Percentiles rank a stretch among this genome's conserved stretches.
These are phyloP conservation scores for Acacia pycnantha DNA, from an alignment of 331 rosid genomes.

Conservation along the genomic window DNA sequence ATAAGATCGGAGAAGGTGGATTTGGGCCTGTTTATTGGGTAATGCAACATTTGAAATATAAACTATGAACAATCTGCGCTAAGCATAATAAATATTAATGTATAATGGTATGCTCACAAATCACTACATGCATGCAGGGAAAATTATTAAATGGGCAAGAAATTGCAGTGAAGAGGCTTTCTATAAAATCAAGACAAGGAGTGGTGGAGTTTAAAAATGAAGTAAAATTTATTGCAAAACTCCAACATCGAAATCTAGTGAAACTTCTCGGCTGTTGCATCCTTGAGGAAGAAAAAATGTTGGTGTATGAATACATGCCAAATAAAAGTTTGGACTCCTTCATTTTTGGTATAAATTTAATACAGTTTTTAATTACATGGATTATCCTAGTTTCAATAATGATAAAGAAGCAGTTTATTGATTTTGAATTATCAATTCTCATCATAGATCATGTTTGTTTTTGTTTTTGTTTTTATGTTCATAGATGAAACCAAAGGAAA, in stretches of 20 bases:
- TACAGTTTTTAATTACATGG: not conserved
- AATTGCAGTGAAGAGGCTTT: conserved; percentile 28
- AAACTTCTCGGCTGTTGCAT: conserved; percentile 25
- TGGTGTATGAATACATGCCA: conserved; percentile 27
- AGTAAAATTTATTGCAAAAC: conserved; percentile 26
- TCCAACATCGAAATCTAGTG: conserved; percentile 31
- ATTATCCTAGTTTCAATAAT: not conserved
- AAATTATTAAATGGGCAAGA: not conserved
- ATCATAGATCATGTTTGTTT: not conserved
- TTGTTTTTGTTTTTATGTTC: not conserved
- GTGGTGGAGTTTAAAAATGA: conserved; percentile 15
- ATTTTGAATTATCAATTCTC: not conserved
- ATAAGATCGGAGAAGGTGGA: conserved; percentile 32
- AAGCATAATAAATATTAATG: not conserved
- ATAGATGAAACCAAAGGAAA: conserved; percentile 3
- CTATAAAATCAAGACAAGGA: conserved; percentile 10
- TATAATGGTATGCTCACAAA: not conserved
- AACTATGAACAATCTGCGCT: not conserved
- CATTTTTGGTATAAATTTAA: conserved; percentile 20
- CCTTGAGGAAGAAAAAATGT: conserved; percentile 6
- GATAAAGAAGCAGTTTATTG: not conserved
- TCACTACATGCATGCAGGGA: conserved; percentile 5
- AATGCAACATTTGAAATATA: not conserved
- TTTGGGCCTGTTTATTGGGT: conserved; percentile 29
- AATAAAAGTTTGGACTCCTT: conserved; percentile 24